Base-by-base conservation (phyloP, 2,329 filamentous ascomycete genomes). In the Penicillium sclerotiorum region DNA sequence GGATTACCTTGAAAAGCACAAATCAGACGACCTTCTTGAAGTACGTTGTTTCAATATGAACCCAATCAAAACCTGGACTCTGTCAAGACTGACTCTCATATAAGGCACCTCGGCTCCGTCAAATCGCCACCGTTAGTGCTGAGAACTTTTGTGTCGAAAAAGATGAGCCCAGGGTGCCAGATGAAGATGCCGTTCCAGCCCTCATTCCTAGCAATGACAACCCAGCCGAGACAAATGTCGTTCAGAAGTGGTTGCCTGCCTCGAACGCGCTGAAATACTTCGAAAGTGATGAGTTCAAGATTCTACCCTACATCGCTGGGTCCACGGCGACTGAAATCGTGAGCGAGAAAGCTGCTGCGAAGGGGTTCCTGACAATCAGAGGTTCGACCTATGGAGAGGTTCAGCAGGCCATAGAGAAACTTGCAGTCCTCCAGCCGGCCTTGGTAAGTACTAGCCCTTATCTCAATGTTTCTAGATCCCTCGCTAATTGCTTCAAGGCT, bases 211-310 rank as follows among this genome's bases (percentile, higher is more conserved):
- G n/a, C n/a, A n/a, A n/a, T n/a, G n/a, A n/a, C n/a, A n/a, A n/a
- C 6, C 25, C 6, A 28, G 25, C 25, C n/a, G n/a, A n/a, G n/a
- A n/a, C n/a, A n/a, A 28, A 28, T 8, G 6, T 36, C 15, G 15
- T 18, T 17, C n/a, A 18, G 15, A 18, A 36, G 20, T 36, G 33
- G 33, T 51, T 62, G 49, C 21, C 35, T 20, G 23, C 20, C n/a
- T 4, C 22, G 4, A 4, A 11, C 12, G 35, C 15, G 8, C 15
- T 18, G 28, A 25, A 22, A 36, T 30, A 38, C 25, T 11, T 46
- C 25, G 17, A 8, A 28, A 25, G 22, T 30, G 23, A 39, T 32
- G 15, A 23, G 9, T 36, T 17, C 15, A 7, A 18, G 9, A 9
- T 36, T 7, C 44, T 38, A 21, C 15, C 7, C 23, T 30, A 11